Conservation (phyloP, 805 yeast genomes). For the Sugiyamaella lignohabitans region DNA sequence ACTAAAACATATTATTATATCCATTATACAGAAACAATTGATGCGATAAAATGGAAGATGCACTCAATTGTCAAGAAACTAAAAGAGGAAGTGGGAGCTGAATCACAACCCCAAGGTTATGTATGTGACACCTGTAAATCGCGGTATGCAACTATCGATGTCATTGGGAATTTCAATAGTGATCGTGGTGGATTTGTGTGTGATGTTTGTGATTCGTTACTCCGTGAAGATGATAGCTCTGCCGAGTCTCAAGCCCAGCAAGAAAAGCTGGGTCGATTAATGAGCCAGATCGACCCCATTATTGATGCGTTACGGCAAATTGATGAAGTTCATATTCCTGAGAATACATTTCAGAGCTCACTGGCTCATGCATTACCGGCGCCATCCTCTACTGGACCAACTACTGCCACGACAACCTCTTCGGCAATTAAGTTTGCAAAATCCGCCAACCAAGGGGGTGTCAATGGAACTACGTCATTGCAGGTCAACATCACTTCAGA, state of each 20-base stretch:
- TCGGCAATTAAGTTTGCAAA: conserved; percentile 31
- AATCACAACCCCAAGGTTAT: conserved; percentile 89
- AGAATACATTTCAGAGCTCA: conserved; percentile 83
- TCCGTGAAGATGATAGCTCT: conserved; percentile 84
- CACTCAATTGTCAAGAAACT: conserved; percentile 74
- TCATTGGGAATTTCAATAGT: conserved; percentile 70
- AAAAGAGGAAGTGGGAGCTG: conserved; percentile 76
- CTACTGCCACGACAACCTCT: conserved; percentile 23
- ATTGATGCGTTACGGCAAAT: conserved; percentile 76
- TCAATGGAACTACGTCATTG: conserved; percentile 60
- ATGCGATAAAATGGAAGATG: conserved; percentile 93
- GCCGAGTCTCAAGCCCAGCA: conserved; percentile 77
- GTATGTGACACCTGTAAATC: conserved; percentile 81
- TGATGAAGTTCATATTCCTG: conserved; percentile 73
- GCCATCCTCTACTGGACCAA: conserved; percentile 6
- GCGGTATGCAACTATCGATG: conserved; percentile 80
- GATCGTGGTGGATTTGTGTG: conserved; percentile 79
- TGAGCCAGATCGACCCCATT: conserved; percentile 86
- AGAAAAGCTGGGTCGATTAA: conserved; percentile 70
- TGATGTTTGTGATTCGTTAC: conserved; percentile 68
- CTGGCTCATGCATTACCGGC: conserved; percentile 81
- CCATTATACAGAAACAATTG: conserved; percentile 89
- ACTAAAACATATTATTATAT: conserved; percentile 78
- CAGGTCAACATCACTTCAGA: conserved; percentile 85
- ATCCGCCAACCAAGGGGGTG: not conserved